Conservation (phyloP, 2,329 filamentous ascomycete species). For the Teratosphaeria destructans region DNA sequence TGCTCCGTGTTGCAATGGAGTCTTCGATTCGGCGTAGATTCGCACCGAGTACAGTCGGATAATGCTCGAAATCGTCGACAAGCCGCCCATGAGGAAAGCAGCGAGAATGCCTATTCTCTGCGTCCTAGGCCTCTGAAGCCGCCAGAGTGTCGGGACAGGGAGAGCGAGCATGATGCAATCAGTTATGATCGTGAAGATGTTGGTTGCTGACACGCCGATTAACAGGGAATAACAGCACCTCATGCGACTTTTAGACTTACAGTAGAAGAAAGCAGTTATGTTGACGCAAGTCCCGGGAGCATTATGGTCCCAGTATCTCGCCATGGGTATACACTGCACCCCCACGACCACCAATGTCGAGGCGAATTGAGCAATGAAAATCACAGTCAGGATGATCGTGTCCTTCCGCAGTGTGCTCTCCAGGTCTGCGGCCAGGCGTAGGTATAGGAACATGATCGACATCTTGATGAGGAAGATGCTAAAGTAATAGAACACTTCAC, state of each 20-base stretch:
- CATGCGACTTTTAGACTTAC: constrained; percentile 2
- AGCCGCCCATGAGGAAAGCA: constrained; percentile 14
- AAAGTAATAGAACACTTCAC: constrained; percentile 29
- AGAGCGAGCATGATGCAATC: constrained; percentile 30
- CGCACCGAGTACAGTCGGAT: constrained; percentile 22
- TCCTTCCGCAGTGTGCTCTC: constrained; percentile 4
- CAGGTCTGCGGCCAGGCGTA: constrained; percentile 23
- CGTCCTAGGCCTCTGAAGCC: constrained; percentile 22
- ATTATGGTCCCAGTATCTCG: constrained; percentile 23
- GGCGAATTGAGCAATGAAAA: constrained; percentile 25
- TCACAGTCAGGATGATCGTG: constrained; percentile 24
- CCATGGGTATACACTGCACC: constrained; percentile 28
- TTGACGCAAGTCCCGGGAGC: constrained; percentile 25
- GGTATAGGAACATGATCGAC: constrained; percentile 30
- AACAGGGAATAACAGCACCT: not conserved
- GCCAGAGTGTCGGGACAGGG: constrained; percentile 29
- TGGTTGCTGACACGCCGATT: constrained; percentile 10
- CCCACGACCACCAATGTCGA: constrained; percentile 26
- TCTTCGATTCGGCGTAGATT: constrained; percentile 16
- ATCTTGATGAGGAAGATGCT: constrained; percentile 33
- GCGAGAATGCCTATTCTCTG: constrained; percentile 26
- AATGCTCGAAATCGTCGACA: constrained; percentile 21
- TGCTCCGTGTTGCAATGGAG: constrained; percentile 18
- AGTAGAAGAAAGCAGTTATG: constrained; percentile 25
- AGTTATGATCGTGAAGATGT: constrained; percentile 28